Conservation (phyloP, 2,329 filamentous ascomycete species). For the Tolypocladium pustulatum region DNA sequence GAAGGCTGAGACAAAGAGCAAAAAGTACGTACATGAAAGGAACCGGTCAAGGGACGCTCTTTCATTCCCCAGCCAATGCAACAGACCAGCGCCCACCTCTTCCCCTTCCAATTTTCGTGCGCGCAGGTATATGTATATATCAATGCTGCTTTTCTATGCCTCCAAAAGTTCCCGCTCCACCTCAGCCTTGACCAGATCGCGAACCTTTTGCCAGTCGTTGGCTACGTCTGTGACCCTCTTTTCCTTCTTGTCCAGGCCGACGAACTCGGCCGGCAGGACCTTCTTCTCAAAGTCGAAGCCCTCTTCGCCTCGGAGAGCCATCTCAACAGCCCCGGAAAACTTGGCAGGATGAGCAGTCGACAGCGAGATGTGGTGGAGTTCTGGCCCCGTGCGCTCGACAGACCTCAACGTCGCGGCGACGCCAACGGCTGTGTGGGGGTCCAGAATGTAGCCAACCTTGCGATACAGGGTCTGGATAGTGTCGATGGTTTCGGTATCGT, state of each 20-base stretch:
- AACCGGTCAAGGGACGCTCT: background rate
- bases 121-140: background rate
- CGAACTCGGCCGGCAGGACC: constrained; percentile 73
- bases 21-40: background rate
- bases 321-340: constrained; percentile 75
- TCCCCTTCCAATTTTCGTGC: background rate
- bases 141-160: constrained; percentile 1
- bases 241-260: constrained; percentile 66
- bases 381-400: constrained; percentile 38
- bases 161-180: constrained; percentile 53
- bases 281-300: constrained; percentile 65
- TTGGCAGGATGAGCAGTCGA: constrained; percentile 95
- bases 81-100: background rate
- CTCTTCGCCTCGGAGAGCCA: constrained; percentile 60
- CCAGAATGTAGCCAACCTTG: constrained; percentile 66
- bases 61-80: background rate
- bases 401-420: constrained; percentile 67
- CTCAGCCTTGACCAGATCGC: constrained; percentile 64
- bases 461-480: constrained; percentile 49
- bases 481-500: constrained; percentile 54
- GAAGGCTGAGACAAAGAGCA: background rate
- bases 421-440: constrained; percentile 87
- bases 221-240: constrained; percentile 60
- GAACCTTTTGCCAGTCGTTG: constrained; percentile 63
- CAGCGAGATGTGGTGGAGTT: constrained; percentile 66